These are phyloP conservation scores for Coniochaeta prunicola DNA, from an alignment of 2,329 filamentous ascomycete species.

Conservation along the genomic window DNA sequence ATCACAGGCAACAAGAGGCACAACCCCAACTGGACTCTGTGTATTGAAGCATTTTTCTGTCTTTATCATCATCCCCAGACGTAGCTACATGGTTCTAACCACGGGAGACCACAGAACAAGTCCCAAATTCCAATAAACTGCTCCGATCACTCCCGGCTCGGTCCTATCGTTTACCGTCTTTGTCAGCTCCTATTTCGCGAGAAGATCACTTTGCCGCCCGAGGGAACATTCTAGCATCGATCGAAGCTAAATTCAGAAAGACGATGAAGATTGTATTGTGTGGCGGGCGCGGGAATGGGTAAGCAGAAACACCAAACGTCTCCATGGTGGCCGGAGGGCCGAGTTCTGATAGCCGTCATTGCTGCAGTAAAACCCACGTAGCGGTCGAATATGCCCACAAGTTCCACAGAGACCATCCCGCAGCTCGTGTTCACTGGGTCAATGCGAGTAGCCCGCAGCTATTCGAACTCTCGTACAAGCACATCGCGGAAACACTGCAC, in stretches of 20 bases:
- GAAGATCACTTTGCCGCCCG: not conserved
- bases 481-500: not conserved
- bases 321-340: not conserved
- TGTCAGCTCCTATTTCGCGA: not conserved
- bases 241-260: not conserved
- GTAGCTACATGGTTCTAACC: not conserved
- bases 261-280: not conserved
- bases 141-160: not conserved
- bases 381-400: not conserved
- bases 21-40: too few relatives aligned
- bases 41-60: too few relatives aligned
- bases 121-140: not conserved
- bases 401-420: not conserved
- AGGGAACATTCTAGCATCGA: not conserved
- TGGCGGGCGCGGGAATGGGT: not conserved
- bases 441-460: not conserved
- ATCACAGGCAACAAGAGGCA: too few relatives aligned
- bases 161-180: not conserved
- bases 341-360: not conserved
- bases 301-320: not conserved
- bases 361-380: not conserved
- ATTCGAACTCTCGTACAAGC: not conserved
- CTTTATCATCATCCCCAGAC: not conserved
- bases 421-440: not conserved
- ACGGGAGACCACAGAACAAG: not conserved